Conservation (phyloP, 306 rosid genomes). For the Carpinus fangiana region DNA sequence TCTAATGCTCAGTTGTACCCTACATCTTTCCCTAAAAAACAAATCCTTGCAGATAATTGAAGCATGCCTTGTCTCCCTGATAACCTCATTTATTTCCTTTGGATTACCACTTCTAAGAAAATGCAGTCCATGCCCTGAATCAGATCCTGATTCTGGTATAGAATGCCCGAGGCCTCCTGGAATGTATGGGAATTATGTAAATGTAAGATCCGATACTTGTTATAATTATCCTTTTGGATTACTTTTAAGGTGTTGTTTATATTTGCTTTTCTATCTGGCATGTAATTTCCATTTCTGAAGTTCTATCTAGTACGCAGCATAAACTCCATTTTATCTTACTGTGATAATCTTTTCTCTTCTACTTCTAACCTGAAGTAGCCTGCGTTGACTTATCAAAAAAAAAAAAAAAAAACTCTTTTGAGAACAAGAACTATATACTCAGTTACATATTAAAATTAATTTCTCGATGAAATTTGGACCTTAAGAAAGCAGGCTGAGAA, state of each 20-base stretch:
- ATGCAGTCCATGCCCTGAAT: constrained; percentile 88
- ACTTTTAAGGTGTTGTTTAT: constrained; percentile 22
- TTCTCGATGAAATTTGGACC: neutral
- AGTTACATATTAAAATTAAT: neutral
- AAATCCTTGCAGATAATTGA: constrained; percentile 72
- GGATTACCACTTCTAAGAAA: constrained; percentile 89
- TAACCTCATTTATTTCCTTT: constrained; percentile 83
- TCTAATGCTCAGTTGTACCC: constrained; percentile 19
- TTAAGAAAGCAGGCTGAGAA: constrained; percentile 4
- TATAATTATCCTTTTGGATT: constrained; percentile 11
- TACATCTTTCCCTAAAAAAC: constrained; percentile 6
- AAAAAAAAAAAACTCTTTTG: neutral
- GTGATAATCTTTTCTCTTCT: neutral
- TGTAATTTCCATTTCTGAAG: neutral
- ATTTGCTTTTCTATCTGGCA: neutral
- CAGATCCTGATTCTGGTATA: constrained; percentile 66
- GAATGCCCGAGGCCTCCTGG: constrained; percentile 96
- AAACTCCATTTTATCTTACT: neutral
- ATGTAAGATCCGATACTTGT: constrained; percentile 57
- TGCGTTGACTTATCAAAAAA: neutral
- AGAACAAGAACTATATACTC: neutral
- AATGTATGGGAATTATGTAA: constrained; percentile 93
- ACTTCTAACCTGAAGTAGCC: constrained; percentile 6
- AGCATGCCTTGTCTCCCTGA: constrained; percentile 80
- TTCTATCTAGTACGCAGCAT: constrained; percentile 3